phyloP scores from a whole-genome alignment of 768 basidiomycete genomes.

The Suillus luteus region DNA sequence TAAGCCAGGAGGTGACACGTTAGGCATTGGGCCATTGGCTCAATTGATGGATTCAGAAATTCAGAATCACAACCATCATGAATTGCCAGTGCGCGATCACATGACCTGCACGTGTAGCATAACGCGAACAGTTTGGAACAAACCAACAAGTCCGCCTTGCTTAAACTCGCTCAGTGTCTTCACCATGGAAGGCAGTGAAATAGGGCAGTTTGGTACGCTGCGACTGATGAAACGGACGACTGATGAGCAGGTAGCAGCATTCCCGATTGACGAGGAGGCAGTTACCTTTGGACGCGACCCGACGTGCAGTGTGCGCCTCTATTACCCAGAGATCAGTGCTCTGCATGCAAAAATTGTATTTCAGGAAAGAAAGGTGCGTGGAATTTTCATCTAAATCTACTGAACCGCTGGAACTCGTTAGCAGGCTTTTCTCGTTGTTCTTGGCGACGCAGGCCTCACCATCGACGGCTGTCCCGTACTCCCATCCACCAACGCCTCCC shows the following conservation, averaged over 20 bases:
- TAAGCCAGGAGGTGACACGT: too few species aligned
- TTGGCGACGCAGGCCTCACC: slow-evolving; percentile 56
- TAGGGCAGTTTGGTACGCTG: slow-evolving; percentile 69
- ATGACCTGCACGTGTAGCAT: background rate
- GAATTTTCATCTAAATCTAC: background rate
- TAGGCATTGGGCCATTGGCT: too few species aligned
- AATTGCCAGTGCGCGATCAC: slow-evolving; percentile 6
- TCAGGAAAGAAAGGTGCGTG: slow-evolving; percentile 55
- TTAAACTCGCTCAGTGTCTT: background rate
- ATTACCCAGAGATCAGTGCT: slow-evolving; percentile 62
- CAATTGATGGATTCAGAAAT: too few species aligned
- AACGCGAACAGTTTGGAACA: slow-evolving; percentile 3
- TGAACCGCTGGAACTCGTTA: background rate
- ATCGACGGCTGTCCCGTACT: slow-evolving; percentile 67
- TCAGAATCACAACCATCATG: too few species aligned
- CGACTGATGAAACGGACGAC: slow-evolving; percentile 59
- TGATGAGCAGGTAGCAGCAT: slow-evolving; percentile 56
- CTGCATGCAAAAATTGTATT: slow-evolving; percentile 72
- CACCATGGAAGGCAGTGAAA: slow-evolving; percentile 46
- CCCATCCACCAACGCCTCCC: slow-evolving; percentile 39
- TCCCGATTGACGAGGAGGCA: slow-evolving; percentile 68
- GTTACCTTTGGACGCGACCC: slow-evolving; percentile 71
- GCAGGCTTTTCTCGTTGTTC: slow-evolving; percentile 44
- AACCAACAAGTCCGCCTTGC: background rate
- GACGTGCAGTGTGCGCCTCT: slow-evolving; percentile 65